Evolutionary conservation across 768 basidiomycete genomes (phyloP).

Genomic region (Agrocybe pediades): DNA sequence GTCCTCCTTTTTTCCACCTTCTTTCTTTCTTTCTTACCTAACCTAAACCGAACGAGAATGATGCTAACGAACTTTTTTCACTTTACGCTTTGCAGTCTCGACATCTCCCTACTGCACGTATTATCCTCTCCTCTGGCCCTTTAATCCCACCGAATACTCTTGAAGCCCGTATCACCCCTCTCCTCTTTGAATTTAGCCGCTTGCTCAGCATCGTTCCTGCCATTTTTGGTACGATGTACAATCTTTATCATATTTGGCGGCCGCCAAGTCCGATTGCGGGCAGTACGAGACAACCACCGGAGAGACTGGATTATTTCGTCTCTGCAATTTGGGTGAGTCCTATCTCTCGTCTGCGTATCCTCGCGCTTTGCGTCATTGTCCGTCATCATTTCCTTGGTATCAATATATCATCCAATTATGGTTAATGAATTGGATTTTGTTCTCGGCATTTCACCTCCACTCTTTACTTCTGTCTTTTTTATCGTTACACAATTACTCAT

Average conservation of each 20-base stretch:
- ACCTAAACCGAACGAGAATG: neutral
- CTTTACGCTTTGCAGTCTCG: constrained; percentile 46
- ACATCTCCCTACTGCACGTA: constrained; percentile 71
- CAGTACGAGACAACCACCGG: constrained; percentile 37
- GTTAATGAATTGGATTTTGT: too few species aligned
- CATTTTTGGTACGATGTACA: constrained; percentile 62
- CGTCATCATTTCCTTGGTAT: neutral
- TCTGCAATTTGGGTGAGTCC: constrained; percentile 70
- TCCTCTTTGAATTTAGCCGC: constrained; percentile 72
- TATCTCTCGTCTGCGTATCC: neutral
- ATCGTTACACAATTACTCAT: constrained; percentile 35
- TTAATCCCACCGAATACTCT: constrained; percentile 50
- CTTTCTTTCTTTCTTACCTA: neutral
- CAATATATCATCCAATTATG: neutral
- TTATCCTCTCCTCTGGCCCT: constrained; percentile 49
- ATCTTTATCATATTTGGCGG: constrained; percentile 52
- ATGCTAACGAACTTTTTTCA: constrained; percentile 1
- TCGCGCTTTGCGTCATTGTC: neutral
- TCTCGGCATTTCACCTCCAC: too few species aligned
- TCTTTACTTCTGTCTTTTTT: constrained; percentile 2
- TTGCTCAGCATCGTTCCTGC: constrained; percentile 76
- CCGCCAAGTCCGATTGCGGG: constrained; percentile 33
- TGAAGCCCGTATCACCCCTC: constrained; percentile 48
- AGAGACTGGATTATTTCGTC: constrained; percentile 65
- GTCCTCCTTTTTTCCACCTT: neutral